Percentiles rank a stretch among this genome's conserved stretches.
These are phyloP conservation scores for Incumbomyces delicatus DNA, from an alignment of 2,329 filamentous ascomycete species.

Conservation along the genomic window DNA sequence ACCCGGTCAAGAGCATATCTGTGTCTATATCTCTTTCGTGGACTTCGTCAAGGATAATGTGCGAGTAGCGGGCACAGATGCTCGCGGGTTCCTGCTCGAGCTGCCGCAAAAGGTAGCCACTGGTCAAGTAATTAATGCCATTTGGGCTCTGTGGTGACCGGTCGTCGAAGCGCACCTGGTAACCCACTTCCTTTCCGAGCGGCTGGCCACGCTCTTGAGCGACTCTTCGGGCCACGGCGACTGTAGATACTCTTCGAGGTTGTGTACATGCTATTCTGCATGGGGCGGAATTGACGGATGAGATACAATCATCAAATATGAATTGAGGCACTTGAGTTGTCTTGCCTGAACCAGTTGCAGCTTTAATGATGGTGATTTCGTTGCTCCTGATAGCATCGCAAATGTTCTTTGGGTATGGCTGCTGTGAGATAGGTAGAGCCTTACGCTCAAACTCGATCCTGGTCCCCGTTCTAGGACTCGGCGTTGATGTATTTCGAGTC, in stretches of 20 bases:
- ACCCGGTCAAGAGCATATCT: constrained; percentile 84
- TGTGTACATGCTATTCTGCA: constrained; percentile 96
- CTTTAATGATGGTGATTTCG: constrained; percentile 85
- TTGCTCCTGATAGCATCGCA: constrained; percentile 59
- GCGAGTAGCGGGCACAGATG: constrained; percentile 68
- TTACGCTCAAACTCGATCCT: neutral
- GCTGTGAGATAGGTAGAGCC: neutral
- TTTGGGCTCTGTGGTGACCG: constrained; percentile 68
- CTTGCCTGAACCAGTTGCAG: constrained; percentile 94
- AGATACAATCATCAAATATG: constrained; percentile 78
- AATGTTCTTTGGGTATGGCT: neutral
- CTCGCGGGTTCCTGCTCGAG: constrained; percentile 81
- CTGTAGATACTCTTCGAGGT: constrained; percentile 87
- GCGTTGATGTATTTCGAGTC: neutral
- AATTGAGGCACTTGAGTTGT: constrained; percentile 96
- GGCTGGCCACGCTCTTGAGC: constrained; percentile 88
- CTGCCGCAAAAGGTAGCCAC: constrained; percentile 91
- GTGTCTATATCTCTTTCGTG: constrained; percentile 94
- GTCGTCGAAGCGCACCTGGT: constrained; percentile 84
- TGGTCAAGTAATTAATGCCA: constrained; percentile 60
- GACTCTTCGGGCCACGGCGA: constrained; percentile 83
- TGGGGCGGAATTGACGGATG: constrained; percentile 51
- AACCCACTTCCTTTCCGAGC: constrained; percentile 77
- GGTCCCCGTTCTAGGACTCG: neutral
- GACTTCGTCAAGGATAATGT: constrained; percentile 75